These are phyloP conservation scores for Spencermartinsiella ligniputridi DNA, from an alignment of 1,139 yeast species.

Conservation along the genomic window DNA sequence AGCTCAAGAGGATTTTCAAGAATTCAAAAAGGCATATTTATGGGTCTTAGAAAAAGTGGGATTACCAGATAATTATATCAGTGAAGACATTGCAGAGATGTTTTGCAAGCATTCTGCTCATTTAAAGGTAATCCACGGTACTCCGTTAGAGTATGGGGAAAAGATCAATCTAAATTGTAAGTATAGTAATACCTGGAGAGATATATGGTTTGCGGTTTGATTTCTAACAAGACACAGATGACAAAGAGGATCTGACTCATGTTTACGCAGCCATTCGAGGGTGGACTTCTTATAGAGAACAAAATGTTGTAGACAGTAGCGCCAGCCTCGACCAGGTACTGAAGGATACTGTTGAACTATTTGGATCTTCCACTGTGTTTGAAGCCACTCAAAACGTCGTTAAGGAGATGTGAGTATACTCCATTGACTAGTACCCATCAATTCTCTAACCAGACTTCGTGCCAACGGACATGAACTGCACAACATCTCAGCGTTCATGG, in stretches of 20 bases:
- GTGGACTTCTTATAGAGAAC: slow-evolving; percentile 22
- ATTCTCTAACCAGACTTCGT: neutral
- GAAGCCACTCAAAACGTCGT: slow-evolving; percentile 16
- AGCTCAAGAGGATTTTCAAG: slow-evolving; percentile 47
- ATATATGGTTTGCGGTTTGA: no score
- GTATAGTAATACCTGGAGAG: no score
- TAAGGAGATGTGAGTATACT: slow-evolving; percentile 20
- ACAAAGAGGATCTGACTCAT: slow-evolving; percentile 19
- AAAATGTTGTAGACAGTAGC: slow-evolving; percentile 6
- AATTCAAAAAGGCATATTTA: slow-evolving; percentile 38
- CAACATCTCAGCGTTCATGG: slow-evolving; percentile 54
- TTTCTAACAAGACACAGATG: slow-evolving; percentile 12
- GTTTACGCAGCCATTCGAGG: slow-evolving; percentile 27
- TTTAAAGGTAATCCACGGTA: slow-evolving; percentile 35
- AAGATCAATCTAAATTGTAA: slow-evolving; percentile 6
- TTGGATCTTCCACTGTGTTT: neutral
- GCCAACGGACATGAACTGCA: slow-evolving; percentile 40
- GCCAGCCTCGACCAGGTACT: neutral
- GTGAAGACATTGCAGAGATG: slow-evolving; percentile 39
- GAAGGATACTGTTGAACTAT: neutral
- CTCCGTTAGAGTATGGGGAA: slow-evolving; percentile 16
- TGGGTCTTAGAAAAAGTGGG: slow-evolving; percentile 29
- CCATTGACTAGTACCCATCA: neutral
- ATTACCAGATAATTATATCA: slow-evolving; percentile 28
- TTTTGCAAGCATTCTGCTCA: slow-evolving; percentile 59